A percentile compares a stretch with the other conserved stretches of the same genome.
Evolutionary conservation across 169 alveolate genomes (phyloP).

Genomic region (Plasmodium knowlesi): DNA sequence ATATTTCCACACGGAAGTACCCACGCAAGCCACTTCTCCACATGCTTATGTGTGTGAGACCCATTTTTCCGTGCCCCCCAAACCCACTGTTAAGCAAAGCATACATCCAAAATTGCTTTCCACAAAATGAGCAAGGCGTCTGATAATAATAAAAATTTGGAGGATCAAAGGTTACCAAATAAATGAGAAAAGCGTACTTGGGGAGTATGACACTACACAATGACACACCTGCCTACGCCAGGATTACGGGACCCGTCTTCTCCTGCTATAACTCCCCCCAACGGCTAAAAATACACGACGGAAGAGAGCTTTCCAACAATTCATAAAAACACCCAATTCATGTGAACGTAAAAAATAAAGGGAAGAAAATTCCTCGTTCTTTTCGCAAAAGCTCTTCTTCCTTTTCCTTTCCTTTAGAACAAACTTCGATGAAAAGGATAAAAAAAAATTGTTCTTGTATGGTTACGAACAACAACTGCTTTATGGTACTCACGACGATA

Average conservation of each 20-base stretch:
- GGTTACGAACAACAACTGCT: slow-evolving; percentile 66
- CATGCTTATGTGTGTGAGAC: not conserved
- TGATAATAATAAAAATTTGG: slow-evolving; percentile 48
- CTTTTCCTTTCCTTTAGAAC: slow-evolving; percentile 19
- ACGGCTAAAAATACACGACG: not conserved
- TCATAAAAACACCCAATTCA: not conserved
- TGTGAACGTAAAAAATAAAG: slow-evolving; percentile 6
- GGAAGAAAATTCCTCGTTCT: not conserved
- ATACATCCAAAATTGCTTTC: not conserved
- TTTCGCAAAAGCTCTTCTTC: not conserved
- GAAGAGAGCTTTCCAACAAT: not conserved
- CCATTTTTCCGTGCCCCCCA: not conserved
- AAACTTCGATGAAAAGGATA: slow-evolving; percentile 62
- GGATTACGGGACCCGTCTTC: not conserved
- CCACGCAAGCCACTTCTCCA: not conserved
- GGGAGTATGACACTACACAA: not conserved
- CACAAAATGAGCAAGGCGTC: slow-evolving; percentile 47
- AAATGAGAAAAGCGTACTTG: not conserved
- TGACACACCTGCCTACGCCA: not conserved
- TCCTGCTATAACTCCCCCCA: not conserved
- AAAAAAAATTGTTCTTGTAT: slow-evolving; percentile 59
- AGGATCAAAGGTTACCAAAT: slow-evolving; percentile 53
- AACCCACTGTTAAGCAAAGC: not conserved
- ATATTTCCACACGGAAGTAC: not conserved
- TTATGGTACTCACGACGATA: slow-evolving; percentile 26